A percentile compares a stretch with the other conserved stretches of the same genome.
Conservation (phyloP, 805 yeast genomes). For the Schwanniomyces pseudopolymorphus region DNA sequence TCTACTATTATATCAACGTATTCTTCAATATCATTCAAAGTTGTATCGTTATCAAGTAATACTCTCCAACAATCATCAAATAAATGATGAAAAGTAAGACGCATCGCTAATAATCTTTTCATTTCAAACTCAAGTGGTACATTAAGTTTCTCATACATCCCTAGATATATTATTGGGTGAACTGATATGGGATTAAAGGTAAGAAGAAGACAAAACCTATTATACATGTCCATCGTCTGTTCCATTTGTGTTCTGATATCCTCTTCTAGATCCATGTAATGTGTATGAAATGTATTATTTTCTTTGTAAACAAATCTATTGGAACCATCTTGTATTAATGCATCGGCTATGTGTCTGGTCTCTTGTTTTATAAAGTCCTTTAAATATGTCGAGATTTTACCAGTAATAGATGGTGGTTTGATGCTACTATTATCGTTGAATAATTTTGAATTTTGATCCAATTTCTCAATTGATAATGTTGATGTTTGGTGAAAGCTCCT, state of each 20-base stretch:
- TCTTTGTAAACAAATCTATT: neutral
- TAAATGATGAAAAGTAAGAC: slow-evolving; percentile 30
- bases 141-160: slow-evolving; percentile 15
- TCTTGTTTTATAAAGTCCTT: slow-evolving; percentile 8
- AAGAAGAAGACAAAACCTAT: slow-evolving; percentile 27
- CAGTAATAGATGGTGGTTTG: slow-evolving; percentile 2
- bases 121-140: slow-evolving; percentile 17
- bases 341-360: slow-evolving; percentile 4
- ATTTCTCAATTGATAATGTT: neutral
- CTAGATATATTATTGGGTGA: slow-evolving; percentile 25
- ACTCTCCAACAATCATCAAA: slow-evolving; percentile 32
- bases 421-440: slow-evolving; percentile 3
- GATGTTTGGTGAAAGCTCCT: neutral
- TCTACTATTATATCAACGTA: slow-evolving; percentile 26
- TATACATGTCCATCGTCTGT: slow-evolving; percentile 26
- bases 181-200: slow-evolving; percentile 32
- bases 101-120: slow-evolving; percentile 21
- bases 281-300: neutral
- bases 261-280: neutral
- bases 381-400: slow-evolving; percentile 5
- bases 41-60: slow-evolving; percentile 19
- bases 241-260: slow-evolving; percentile 13
- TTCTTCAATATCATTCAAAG: slow-evolving; percentile 39
- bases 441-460: neutral
- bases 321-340: neutral